Evolutionary conservation across 441 rosid species (phyloP), one percentile per base, ranked within the genome.

Genomic region (Euphorbia celastroides): DNA sequence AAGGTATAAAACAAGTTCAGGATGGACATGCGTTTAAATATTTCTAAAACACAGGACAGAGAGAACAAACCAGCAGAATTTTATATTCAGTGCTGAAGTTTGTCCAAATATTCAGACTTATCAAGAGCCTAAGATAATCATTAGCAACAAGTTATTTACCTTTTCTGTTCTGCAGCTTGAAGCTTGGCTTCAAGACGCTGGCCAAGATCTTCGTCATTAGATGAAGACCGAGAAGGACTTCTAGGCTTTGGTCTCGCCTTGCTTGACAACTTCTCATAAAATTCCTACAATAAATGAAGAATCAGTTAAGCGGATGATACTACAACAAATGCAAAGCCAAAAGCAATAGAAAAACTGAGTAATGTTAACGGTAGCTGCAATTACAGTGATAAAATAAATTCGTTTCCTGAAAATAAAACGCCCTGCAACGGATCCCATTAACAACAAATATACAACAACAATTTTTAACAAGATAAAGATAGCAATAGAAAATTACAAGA

Each of bases 131-230:
- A 16, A 12, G 2, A 22, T 25, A 30, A 13, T 9, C 13, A 20
- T 27, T 19, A 54, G 7, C 27, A 26, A 46, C 28, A 38, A 60
- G 57, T 60, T n/a, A 30, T 54, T 20, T 44, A 94, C 99, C 99
- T 86, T 77, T 94, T 94, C 77, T 78, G 90, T 81, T 88, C 96
- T 19, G 99, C 99, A 50, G 99, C 97, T 62, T 78, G 88, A 72
- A 92, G 98, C 78, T 83, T 92, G 2, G 99, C 97, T 72, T 94
- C 96, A 70, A 94, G 94, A 14, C 98, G 81, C 25, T 77, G 78
- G 31, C 65, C 73, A 36, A 67, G 78, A 42, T 77, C 73, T 46
- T 77, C 78, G 25, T 77, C 81, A 5, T 70, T 64, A 64, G 78
- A 74, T 31, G 73, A 70, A 46, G 58, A 55, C 16, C 69, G 64